Evolutionary conservation across 1,284 basidiomycete species (phyloP).

Genomic region (Apiotrichum sp.): DNA sequence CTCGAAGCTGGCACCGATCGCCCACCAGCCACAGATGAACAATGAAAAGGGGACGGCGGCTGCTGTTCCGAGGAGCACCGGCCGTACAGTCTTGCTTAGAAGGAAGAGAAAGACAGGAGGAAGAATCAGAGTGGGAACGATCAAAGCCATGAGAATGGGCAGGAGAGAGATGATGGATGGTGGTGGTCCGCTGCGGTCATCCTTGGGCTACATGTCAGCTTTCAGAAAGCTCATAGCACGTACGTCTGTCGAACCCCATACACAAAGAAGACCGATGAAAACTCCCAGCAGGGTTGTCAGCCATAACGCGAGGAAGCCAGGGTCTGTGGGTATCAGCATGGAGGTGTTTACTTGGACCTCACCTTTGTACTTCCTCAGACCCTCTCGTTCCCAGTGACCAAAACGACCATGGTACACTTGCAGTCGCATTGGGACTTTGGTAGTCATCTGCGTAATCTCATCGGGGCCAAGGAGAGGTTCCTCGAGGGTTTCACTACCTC

Average conservation of each 20-base stretch:
- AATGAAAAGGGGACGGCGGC: slow-evolving; percentile 73
- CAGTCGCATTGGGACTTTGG: slow-evolving; percentile 33
- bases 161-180: slow-evolving; percentile 65
- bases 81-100: slow-evolving; percentile 68
- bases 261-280: slow-evolving; percentile 39
- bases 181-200: background rate
- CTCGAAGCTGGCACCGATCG: slow-evolving; percentile 83
- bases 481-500: slow-evolving; percentile 17
- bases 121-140: slow-evolving; percentile 62
- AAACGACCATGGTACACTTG: slow-evolving; percentile 45
- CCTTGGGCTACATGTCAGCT: slow-evolving; percentile 6
- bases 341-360: background rate
- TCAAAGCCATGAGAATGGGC: slow-evolving; percentile 72
- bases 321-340: slow-evolving; percentile 24
- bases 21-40: slow-evolving; percentile 75
- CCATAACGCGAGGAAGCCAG: slow-evolving; percentile 43
- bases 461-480: slow-evolving; percentile 36
- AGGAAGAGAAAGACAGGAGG: slow-evolving; percentile 73
- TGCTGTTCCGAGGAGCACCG: slow-evolving; percentile 72
- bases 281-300: slow-evolving; percentile 35
- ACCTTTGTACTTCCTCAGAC: slow-evolving; percentile 46
- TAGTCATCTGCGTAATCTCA: slow-evolving; percentile 20
- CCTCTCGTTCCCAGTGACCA: slow-evolving; percentile 44
- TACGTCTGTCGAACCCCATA: slow-evolving; percentile 47
- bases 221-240: slow-evolving; percentile 2